Conservation (phyloP, 2,329 filamentous ascomycete genomes). For the Alternaria ethzedia region DNA sequence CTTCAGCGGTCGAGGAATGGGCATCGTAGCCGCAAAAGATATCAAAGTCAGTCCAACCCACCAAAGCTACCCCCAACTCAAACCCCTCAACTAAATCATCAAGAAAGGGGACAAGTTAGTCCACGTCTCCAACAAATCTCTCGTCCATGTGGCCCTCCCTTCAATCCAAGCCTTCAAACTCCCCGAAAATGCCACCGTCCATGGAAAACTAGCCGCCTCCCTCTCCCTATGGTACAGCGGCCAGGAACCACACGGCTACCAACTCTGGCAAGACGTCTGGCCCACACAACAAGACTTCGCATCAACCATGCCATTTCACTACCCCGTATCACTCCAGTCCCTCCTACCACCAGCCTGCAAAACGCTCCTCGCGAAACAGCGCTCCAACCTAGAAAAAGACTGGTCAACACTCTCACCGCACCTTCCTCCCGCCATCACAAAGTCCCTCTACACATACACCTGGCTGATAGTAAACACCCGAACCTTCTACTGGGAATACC, state of each 20-base stretch:
- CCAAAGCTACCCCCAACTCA: neutral
- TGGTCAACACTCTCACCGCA: constrained; percentile 54
- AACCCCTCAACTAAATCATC: constrained; percentile 23
- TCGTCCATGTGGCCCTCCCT: constrained; percentile 68
- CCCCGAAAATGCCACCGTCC: constrained; percentile 64
- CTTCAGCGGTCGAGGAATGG: constrained; percentile 76
- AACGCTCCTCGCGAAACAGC: constrained; percentile 62
- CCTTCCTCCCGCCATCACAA: constrained; percentile 52
- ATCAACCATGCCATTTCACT: constrained; percentile 63
- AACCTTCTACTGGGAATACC: constrained; percentile 64
- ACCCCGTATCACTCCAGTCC: constrained; percentile 52
- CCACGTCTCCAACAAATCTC: constrained; percentile 65
- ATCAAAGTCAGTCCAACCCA: constrained; percentile 62
- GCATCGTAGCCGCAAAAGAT: constrained; percentile 72
- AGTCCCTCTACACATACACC: constrained; percentile 58
- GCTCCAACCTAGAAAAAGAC: constrained; percentile 58
- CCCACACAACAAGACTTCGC: constrained; percentile 68
- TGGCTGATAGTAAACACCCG: constrained; percentile 68
- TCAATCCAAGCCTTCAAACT: constrained; percentile 59
- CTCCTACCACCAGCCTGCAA: constrained; percentile 47
- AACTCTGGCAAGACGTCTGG: constrained; percentile 70
- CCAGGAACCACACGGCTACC: constrained; percentile 52
- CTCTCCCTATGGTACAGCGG: constrained; percentile 59
- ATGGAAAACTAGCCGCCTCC: constrained; percentile 75
- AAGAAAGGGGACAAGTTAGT: constrained; percentile 68